A percentile compares a stretch with the other conserved stretches of the same genome.
Evolutionary conservation across 2,329 filamentous ascomycete species (phyloP).

Genomic region (Fusarium drepaniforme): DNA sequence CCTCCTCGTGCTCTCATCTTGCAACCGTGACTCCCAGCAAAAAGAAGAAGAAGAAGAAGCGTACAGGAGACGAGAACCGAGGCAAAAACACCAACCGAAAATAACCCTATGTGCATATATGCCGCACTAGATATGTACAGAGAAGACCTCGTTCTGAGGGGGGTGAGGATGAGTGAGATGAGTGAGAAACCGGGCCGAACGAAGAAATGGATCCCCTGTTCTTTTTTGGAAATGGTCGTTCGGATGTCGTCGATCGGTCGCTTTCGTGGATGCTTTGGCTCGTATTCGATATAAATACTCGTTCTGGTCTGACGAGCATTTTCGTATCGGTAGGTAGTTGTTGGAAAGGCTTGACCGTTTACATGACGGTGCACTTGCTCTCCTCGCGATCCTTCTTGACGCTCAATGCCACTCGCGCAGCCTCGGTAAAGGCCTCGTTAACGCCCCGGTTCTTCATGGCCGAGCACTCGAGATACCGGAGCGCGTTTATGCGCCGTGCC

Average conservation of each 20-base stretch:
- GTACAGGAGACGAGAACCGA: conserved; percentile 17
- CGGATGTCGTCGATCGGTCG: conserved; percentile 12
- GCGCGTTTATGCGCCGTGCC: conserved; percentile 89
- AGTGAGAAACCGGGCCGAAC: conserved; percentile 20
- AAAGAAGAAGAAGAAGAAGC: background rate
- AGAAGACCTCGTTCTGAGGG: conserved; percentile 19
- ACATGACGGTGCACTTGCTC: conserved; percentile 73
- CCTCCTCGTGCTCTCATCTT: conserved; percentile 7
- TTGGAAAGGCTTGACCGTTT: conserved; percentile 32
- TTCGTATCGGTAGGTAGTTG: conserved; percentile 20
- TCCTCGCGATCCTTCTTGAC: conserved; percentile 75
- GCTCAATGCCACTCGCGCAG: conserved; percentile 89
- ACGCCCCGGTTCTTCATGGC: conserved; percentile 98
- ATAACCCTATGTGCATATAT: conserved; percentile 44
- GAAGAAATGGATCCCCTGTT: conserved; percentile 14
- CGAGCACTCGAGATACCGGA: conserved; percentile 97
- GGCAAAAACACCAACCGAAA: conserved; percentile 35
- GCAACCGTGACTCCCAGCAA: background rate
- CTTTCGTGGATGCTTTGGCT: conserved; percentile 11
- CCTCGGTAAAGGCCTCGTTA: conserved; percentile 98
- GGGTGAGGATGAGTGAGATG: background rate
- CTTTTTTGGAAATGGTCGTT: background rate
- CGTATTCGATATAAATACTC: conserved; percentile 33
- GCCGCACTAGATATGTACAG: conserved; percentile 46
- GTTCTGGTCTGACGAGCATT: conserved; percentile 13